Evolutionary conservation across 2,329 filamentous ascomycete species (phyloP).

Genomic region (Fusarium annulatum): DNA sequence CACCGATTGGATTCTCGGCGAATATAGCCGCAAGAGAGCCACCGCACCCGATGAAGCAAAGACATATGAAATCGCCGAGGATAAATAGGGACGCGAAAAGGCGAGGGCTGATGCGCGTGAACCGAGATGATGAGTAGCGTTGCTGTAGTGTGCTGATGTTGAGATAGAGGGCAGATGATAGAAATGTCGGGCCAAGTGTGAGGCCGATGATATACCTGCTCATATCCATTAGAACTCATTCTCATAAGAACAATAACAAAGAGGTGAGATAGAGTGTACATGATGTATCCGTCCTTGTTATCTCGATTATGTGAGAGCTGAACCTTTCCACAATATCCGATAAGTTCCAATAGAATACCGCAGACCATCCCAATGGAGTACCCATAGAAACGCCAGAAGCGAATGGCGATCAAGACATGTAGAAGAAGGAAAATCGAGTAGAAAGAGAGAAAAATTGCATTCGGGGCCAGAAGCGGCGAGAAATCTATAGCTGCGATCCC

Average conservation of each 20-base stretch:
- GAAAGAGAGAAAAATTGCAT: not conserved
- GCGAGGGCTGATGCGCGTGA: not conserved
- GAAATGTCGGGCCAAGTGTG: not conserved
- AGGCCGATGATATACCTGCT: not conserved
- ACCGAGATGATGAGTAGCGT: not conserved
- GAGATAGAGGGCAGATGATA: not conserved
- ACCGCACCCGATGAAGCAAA: not conserved
- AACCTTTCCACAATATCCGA: not conserved
- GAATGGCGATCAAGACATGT: not conserved
- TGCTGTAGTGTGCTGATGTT: not conserved
- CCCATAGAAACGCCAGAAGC: not conserved
- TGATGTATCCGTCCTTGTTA: not conserved
- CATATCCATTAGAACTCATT: not conserved
- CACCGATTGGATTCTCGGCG: not conserved
- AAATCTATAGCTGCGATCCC: not conserved
- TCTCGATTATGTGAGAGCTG: not conserved
- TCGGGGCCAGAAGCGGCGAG: not conserved
- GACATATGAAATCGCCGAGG: not conserved
- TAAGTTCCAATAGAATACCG: not conserved
- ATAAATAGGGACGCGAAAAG: not conserved
- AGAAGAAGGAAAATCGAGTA: not conserved
- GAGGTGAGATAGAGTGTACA: not conserved
- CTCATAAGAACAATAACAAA: accelerated
- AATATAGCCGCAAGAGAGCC: not conserved
- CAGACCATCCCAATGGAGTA: not conserved